These are phyloP conservation scores for Aspergillus baeticus DNA, from an alignment of 495 filamentous ascomycete species.

Conservation along the genomic window DNA sequence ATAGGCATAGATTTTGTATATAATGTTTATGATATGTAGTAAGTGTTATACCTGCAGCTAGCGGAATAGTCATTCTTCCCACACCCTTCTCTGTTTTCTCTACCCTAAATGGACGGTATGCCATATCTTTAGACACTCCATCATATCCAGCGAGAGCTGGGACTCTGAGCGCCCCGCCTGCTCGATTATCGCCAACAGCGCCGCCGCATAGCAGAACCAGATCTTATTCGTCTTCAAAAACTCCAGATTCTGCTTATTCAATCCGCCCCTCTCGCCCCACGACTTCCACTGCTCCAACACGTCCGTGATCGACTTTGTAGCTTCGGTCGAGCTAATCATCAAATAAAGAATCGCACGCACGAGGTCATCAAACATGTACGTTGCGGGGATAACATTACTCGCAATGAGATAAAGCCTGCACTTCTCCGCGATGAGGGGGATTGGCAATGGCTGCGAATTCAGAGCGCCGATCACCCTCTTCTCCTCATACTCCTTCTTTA, in stretches of 20 bases:
- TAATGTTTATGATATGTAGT: too few relatives aligned
- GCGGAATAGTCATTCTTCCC: too few relatives aligned
- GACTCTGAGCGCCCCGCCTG: not conserved
- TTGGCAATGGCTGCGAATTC: conserved; percentile 2
- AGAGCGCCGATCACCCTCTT: not conserved
- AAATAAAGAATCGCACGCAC: not conserved
- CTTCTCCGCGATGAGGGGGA: not conserved
- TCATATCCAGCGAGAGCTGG: not conserved
- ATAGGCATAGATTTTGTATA: too few relatives aligned
- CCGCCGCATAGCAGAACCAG: not conserved
- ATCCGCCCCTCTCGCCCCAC: not conserved
- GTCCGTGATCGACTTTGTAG: not conserved
- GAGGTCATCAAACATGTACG: not conserved
- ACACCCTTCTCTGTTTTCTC: too few relatives aligned
- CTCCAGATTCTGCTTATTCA: not conserved
- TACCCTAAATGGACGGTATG: conserved; percentile 1
- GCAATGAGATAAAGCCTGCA: not conserved
- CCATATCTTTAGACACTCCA: conserved; percentile 6
- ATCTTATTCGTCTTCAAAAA: not conserved
- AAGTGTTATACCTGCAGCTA: too few relatives aligned
- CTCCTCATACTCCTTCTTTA: conserved; percentile 1
- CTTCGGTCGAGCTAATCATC: not conserved
- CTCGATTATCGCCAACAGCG: not conserved
- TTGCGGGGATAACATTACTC: not conserved
- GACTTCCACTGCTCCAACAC: not conserved